phyloP scores from a whole-genome alignment of 345 rosid species.

The Xanthoceras sorbifolium region DNA sequence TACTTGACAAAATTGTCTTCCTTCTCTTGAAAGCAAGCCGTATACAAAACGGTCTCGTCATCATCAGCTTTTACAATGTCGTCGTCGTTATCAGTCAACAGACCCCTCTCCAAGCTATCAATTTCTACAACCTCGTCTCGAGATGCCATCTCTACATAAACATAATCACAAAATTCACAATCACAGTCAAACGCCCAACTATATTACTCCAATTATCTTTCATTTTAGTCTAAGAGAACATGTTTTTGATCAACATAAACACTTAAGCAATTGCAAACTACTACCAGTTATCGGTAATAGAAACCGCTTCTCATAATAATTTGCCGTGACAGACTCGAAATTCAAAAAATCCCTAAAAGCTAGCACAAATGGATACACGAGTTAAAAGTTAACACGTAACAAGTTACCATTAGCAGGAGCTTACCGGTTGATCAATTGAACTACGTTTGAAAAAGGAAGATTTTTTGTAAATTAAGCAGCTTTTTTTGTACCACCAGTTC shows the following conservation, averaged over 20 bases:
- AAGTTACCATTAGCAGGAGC: not conserved
- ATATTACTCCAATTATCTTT: too few species aligned
- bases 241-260: too few species aligned
- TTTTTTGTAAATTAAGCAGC: not conserved
- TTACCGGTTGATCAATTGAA: not conserved
- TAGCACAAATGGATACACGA: not conserved
- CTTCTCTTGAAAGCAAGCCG: slow-evolving; percentile 57
- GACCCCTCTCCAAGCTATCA: slow-evolving; percentile 57
- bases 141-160: slow-evolving; percentile 48
- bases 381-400: too few species aligned
- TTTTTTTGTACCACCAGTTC: not conserved
- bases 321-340: not conserved
- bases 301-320: not conserved
- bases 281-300: too few species aligned
- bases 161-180: not conserved
- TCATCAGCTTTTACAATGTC: slow-evolving; percentile 24
- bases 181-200: not conserved
- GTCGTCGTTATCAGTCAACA: slow-evolving; percentile 29
- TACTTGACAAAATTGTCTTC: slow-evolving; percentile 56
- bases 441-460: not conserved
- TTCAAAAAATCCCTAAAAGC: not conserved
- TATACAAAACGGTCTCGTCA: slow-evolving; percentile 47
- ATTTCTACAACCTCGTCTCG: slow-evolving; percentile 53
- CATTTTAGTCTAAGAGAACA: too few species aligned
- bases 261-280: too few species aligned